phyloP scores from a whole-genome alignment of 768 basidiomycete genomes.

The Cubamyces lactineus region DNA sequence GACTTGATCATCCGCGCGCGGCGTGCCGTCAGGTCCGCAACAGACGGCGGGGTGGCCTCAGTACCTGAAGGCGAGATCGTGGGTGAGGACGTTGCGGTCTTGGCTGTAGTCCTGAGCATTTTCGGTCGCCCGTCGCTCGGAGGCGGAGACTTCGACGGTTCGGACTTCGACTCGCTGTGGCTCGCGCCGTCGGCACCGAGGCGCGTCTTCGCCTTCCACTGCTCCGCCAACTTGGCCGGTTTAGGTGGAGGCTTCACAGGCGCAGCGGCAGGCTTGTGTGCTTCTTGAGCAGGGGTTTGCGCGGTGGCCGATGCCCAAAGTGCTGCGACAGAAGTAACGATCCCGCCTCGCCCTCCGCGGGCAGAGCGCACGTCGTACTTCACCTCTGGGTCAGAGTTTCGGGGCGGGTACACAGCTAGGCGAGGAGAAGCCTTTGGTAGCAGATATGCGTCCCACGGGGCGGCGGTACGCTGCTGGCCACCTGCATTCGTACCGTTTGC shows the following conservation, averaged over 20 bases:
- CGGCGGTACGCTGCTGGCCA: neutral
- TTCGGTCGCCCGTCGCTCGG: conserved; percentile 7
- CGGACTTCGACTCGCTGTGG: conserved; percentile 2
- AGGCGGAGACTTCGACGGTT: conserved; percentile 6
- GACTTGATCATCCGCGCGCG: conserved; percentile 54
- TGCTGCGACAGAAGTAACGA: conserved; percentile 71
- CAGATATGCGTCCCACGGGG: conserved; percentile 15
- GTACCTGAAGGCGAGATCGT: conserved; percentile 2
- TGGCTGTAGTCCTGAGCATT: conserved; percentile 15
- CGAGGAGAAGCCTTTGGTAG: conserved; percentile 21
- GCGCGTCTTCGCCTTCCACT: conserved; percentile 11
- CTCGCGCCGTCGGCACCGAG: neutral
- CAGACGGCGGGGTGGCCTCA: neutral
- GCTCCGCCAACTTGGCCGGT: conserved; percentile 11
- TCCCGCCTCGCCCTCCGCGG: conserved; percentile 75
- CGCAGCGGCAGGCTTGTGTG: neutral
- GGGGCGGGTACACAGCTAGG: conserved; percentile 26
- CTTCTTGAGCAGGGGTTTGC: conserved; percentile 13
- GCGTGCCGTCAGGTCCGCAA: conserved; percentile 26
- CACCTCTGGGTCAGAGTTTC: conserved; percentile 50
- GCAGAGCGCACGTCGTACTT: conserved; percentile 79
- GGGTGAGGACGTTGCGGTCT: conserved; percentile 24
- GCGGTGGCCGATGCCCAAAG: conserved; percentile 59
- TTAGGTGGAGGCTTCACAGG: conserved; percentile 17
- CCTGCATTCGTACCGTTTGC: neutral